A percentile compares a stretch with the other conserved stretches of the same genome.
These are phyloP conservation scores for Galium porrigens DNA, from an alignment of 305 asterid species.

Conservation along the genomic window DNA sequence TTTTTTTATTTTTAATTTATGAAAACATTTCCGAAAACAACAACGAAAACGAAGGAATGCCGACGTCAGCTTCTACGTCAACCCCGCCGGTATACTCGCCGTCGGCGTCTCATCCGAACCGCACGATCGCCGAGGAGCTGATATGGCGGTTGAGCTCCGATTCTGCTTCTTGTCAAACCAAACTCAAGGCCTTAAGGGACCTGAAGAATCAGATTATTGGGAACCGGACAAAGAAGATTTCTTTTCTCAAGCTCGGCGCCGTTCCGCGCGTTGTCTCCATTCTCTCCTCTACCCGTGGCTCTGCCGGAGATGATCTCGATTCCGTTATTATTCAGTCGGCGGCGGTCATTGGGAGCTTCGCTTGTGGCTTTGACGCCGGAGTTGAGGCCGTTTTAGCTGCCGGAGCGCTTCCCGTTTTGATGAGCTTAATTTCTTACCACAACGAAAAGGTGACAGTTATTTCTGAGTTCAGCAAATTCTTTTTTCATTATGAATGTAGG, in stretches of 20 bases:
- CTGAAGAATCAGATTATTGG: slow-evolving; percentile 89
- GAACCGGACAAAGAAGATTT: slow-evolving; percentile 68
- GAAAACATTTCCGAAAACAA: not conserved
- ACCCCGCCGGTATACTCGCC: slow-evolving; percentile 30
- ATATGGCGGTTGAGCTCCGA: slow-evolving; percentile 40
- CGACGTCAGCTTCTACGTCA: slow-evolving; percentile 43
- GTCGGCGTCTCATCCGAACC: slow-evolving; percentile 27
- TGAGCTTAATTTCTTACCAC: slow-evolving; percentile 47
- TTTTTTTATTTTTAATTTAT: not conserved
- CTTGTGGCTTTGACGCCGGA: slow-evolving; percentile 78
- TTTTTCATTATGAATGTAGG: not conserved
- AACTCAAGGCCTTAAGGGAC: slow-evolving; percentile 61
- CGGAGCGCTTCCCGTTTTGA: slow-evolving; percentile 56
- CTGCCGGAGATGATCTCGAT: slow-evolving; percentile 24
- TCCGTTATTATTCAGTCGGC: slow-evolving; percentile 59
- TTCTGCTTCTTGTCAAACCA: slow-evolving; percentile 29
- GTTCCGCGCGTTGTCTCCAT: slow-evolving; percentile 54
- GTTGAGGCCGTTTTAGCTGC: slow-evolving; percentile 81
- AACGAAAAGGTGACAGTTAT: slow-evolving; percentile 48
- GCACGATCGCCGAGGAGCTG: slow-evolving; percentile 39
- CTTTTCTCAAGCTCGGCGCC: slow-evolving; percentile 72
- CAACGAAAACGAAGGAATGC: slow-evolving; percentile 1
- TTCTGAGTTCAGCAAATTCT: not conserved
- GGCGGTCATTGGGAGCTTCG: slow-evolving; percentile 84
- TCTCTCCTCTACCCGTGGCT: slow-evolving; percentile 27